Evolutionary conservation across 1,139 yeast species (phyloP).

Genomic region (Pichia sp.): DNA sequence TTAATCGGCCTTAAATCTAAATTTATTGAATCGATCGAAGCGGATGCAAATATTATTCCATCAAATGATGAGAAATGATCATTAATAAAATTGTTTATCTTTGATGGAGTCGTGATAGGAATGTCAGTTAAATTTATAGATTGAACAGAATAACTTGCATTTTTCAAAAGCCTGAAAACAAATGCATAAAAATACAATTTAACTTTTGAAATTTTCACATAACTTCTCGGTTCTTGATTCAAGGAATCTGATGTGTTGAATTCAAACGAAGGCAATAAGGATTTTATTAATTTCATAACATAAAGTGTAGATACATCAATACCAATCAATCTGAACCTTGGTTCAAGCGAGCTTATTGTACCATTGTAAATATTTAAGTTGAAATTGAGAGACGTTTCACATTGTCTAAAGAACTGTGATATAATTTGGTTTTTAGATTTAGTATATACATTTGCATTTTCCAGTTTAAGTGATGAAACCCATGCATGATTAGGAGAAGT

Average conservation of each 20-base stretch:
- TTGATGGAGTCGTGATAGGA: slow-evolving; percentile 13
- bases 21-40: slow-evolving; percentile 30
- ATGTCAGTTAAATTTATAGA: slow-evolving; percentile 18
- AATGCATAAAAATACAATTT: slow-evolving; percentile 11
- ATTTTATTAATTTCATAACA: slow-evolving; percentile 13
- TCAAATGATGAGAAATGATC: slow-evolving; percentile 9
- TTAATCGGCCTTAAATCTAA: slow-evolving; percentile 32
- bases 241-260: not conserved
- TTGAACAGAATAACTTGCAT: slow-evolving; percentile 15
- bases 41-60: slow-evolving; percentile 30
- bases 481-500: not conserved
- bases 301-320: slow-evolving; percentile 22
- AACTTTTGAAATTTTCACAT: not conserved
- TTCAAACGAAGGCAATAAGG: slow-evolving; percentile 2
- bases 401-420: slow-evolving; percentile 12
- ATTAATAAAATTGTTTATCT: slow-evolving; percentile 5
- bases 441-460: slow-evolving; percentile 8
- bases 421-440: slow-evolving; percentile 1
- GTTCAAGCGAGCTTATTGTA: slow-evolving; percentile 5
- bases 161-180: slow-evolving; percentile 15
- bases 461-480: slow-evolving; percentile 11
- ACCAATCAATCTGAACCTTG: slow-evolving; percentile 7
- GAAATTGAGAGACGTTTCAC: slow-evolving; percentile 12
- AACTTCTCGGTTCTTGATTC: not conserved
- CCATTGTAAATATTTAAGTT: slow-evolving; percentile 24